Conservation (phyloP, 805 yeast species). For the Starmerella geochares region DNA sequence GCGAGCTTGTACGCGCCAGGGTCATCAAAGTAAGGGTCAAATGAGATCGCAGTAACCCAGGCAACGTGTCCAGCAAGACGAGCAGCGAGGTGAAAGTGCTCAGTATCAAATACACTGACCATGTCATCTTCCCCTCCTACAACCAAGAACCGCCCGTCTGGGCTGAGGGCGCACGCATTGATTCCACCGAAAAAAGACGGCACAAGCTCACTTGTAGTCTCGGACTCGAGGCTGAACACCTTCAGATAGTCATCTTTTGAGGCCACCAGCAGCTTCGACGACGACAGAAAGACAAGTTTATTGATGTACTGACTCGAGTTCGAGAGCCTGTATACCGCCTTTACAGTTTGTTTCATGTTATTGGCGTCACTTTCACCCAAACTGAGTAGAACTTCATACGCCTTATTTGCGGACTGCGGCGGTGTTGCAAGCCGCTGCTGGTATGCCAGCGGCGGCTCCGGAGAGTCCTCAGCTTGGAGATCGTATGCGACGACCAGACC, state of each 20-base stretch:
- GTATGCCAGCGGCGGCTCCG: conserved; percentile 8
- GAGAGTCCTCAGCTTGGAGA: conserved; percentile 40
- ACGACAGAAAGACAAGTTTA: conserved; percentile 29
- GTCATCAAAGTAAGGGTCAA: conserved; percentile 34
- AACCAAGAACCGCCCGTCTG: conserved; percentile 40
- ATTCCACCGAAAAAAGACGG: conserved; percentile 62
- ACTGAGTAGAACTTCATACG: conserved; percentile 1
- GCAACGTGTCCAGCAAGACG: conserved; percentile 44
- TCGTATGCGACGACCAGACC: conserved; percentile 50
- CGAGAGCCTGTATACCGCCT: conserved; percentile 47
- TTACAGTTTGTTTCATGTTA: conserved; percentile 5
- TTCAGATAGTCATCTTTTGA: conserved; percentile 57
- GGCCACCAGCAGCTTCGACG: conserved; percentile 40
- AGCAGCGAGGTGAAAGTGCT: conserved; percentile 29
- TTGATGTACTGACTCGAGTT: conserved; percentile 49
- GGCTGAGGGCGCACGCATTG: conserved; percentile 42
- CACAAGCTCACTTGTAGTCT: conserved; percentile 41
- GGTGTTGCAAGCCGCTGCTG: background rate
- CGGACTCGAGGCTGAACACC: conserved; percentile 42
- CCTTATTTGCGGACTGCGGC: background rate
- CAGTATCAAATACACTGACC: conserved; percentile 37
- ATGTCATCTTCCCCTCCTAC: conserved; percentile 51
- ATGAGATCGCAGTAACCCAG: conserved; percentile 40
- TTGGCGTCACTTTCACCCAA: conserved; percentile 9
- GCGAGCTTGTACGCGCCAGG: conserved; percentile 39